phyloP scores from a whole-genome alignment of 805 yeast genomes.

The Maudiozyma saulgeensis region DNA sequence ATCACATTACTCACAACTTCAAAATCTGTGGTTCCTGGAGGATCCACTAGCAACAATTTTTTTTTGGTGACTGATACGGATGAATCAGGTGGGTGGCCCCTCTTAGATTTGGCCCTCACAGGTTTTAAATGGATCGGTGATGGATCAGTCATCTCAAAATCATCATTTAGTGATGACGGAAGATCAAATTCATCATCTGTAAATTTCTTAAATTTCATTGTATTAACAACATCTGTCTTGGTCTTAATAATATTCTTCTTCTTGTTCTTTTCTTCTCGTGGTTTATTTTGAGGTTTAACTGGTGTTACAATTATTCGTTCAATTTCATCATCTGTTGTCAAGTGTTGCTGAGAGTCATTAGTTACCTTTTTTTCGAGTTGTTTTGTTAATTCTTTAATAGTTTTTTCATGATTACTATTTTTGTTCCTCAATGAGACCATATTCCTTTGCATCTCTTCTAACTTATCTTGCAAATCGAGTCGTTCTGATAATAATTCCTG shows the following conservation, averaged over 20 bases:
- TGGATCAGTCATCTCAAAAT: slow-evolving; percentile 25
- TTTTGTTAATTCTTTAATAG: not conserved
- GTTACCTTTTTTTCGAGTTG: not conserved
- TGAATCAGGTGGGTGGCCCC: slow-evolving; percentile 7
- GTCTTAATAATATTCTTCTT: no score
- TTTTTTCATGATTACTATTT: slow-evolving; percentile 1
- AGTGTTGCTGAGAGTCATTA: not conserved
- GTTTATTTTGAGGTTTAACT: not conserved
- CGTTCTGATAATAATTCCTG: slow-evolving; percentile 17
- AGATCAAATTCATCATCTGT: slow-evolving; percentile 23
- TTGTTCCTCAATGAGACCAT: slow-evolving; percentile 11
- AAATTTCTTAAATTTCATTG: not conserved
- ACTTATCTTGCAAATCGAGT: slow-evolving; percentile 18
- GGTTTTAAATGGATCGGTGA: slow-evolving; percentile 21
- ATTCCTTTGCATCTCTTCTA: slow-evolving; percentile 13
- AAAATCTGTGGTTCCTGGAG: not conserved
- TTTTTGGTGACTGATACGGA: slow-evolving; percentile 12
- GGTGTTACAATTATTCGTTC: not conserved
- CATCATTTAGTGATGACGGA: slow-evolving; percentile 23
- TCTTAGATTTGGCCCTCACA: slow-evolving; percentile 6
- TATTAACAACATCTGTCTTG: not conserved
- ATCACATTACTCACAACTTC: not conserved
- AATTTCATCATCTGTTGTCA: not conserved
- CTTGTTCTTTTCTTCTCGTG: no score
- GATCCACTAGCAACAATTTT: slow-evolving; percentile 24